Evolutionary conservation across 164 flowering plant species (phyloP).

Genomic region (Houttuynia cordata): DNA sequence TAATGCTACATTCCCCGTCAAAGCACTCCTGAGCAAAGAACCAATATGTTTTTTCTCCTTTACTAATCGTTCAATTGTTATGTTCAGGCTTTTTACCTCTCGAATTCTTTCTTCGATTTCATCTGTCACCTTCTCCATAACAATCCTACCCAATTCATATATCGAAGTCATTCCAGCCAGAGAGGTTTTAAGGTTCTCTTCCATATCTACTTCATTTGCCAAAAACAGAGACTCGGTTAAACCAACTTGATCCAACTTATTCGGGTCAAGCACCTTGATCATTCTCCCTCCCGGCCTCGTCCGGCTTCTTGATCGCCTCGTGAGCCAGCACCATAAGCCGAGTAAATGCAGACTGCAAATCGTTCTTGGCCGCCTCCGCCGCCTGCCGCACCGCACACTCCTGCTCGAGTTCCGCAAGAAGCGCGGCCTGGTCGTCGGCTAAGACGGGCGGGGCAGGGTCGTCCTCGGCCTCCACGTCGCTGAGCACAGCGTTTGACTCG

Average conservation of each 20-base stretch:
- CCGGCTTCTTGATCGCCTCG: constrained; percentile 69
- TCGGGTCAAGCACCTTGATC: constrained; percentile 54
- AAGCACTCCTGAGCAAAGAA: constrained; percentile 71
- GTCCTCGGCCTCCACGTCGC: constrained; percentile 76
- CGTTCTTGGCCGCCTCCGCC: constrained; percentile 62
- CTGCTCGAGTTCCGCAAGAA: constrained; percentile 68
- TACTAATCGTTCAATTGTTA: constrained; percentile 45
- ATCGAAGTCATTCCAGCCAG: constrained; percentile 69
- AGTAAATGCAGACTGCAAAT: constrained; percentile 43
- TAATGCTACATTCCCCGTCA: constrained; percentile 44
- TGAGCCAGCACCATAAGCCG: constrained; percentile 19
- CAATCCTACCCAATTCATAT: constrained; percentile 36
- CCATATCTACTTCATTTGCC: constrained; percentile 67
- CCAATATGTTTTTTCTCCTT: constrained; percentile 89
- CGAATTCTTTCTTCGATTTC: constrained; percentile 36
- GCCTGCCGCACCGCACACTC: constrained; percentile 55
- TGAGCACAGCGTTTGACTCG: constrained; percentile 62
- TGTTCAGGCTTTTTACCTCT: constrained; percentile 51
- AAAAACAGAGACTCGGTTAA: constrained; percentile 68
- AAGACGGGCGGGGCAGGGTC: constrained; percentile 27
- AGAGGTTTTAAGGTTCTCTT: constrained; percentile 73
- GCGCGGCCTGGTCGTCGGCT: constrained; percentile 17
- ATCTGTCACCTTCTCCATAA: constrained; percentile 40
- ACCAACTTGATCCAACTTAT: constrained; percentile 36
- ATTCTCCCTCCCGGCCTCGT: constrained; percentile 48